phyloP scores from a whole-genome alignment of 202 grass and related monocot genomes.

The Schoenoplectus triqueter region DNA sequence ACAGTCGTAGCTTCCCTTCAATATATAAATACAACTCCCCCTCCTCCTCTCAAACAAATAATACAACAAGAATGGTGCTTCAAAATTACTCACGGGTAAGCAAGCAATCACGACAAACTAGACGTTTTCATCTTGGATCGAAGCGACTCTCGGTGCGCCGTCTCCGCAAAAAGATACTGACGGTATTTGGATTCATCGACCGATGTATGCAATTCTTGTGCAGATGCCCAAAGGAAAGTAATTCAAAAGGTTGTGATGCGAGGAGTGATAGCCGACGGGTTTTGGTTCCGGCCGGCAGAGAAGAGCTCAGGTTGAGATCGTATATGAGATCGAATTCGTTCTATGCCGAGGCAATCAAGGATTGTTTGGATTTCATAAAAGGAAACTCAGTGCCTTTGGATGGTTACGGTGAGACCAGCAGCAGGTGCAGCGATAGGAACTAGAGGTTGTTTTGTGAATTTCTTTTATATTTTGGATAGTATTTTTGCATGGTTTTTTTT shows the following conservation, averaged over 20 bases:
- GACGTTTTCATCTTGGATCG: conserved; percentile 59
- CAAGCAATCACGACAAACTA: conserved; percentile 42
- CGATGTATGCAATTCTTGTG: conserved; percentile 44
- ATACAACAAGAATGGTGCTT: conserved; percentile 36
- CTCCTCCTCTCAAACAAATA: neutral
- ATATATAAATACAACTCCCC: conserved; percentile 36
- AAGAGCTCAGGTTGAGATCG: conserved; percentile 31
- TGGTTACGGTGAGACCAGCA: conserved; percentile 41
- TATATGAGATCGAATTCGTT: conserved; percentile 73
- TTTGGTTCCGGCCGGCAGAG: conserved; percentile 36
- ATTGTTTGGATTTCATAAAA: conserved; percentile 91
- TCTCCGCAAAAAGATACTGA: conserved; percentile 52
- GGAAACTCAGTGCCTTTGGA: conserved; percentile 63
- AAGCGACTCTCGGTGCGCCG: conserved; percentile 59
- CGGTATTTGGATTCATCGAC: conserved; percentile 54
- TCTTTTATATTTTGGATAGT: neutral
- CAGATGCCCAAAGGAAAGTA: conserved; percentile 29
- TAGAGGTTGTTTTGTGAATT: conserved; percentile 35
- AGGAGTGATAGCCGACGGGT: conserved; percentile 49
- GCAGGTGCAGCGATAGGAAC: conserved; percentile 6
- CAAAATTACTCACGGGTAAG: conserved; percentile 52
- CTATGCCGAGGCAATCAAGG: conserved; percentile 78
- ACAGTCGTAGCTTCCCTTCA: neutral
- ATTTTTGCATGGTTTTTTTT: conserved; percentile 32
- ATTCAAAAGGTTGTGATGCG: neutral